These are phyloP conservation scores for Rhodotorula sp. DNA, from an alignment of 1,284 basidiomycete species.

Conservation along the genomic window DNA sequence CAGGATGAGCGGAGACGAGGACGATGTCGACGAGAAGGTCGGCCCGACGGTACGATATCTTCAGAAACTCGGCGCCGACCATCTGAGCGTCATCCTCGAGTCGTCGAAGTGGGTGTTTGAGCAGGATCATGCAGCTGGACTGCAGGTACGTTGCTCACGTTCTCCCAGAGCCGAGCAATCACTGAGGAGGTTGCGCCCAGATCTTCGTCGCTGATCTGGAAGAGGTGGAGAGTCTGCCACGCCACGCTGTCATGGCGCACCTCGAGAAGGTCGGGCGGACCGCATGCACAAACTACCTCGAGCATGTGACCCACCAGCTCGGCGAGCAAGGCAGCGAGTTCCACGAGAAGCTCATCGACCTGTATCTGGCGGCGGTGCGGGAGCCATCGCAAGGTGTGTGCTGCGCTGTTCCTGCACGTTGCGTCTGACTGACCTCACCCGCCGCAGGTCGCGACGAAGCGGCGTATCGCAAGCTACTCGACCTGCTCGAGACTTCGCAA, in stretches of 20 bases:
- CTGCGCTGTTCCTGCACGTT: neutral
- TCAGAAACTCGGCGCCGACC: conserved; percentile 80
- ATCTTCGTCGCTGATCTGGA: conserved; percentile 86
- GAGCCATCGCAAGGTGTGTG: conserved; percentile 57
- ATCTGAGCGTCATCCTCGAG: conserved; percentile 75
- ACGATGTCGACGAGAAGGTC: conserved; percentile 75
- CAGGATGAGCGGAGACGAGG: conserved; percentile 77
- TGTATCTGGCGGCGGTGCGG: conserved; percentile 72
- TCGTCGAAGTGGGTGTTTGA: conserved; percentile 82
- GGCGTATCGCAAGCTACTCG: conserved; percentile 69
- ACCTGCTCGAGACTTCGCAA: conserved; percentile 71
- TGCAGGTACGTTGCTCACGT: conserved; percentile 14
- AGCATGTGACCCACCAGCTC: conserved; percentile 75
- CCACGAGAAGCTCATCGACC: conserved; percentile 83
- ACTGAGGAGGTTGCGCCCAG: conserved; percentile 52
- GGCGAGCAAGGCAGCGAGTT: conserved; percentile 68
- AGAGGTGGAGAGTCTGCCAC: conserved; percentile 79
- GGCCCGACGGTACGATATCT: conserved; percentile 84
- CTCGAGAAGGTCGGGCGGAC: conserved; percentile 69
- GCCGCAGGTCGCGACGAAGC: conserved; percentile 49
- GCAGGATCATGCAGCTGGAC: conserved; percentile 46
- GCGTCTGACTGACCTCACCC: neutral
- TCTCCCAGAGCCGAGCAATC: neutral
- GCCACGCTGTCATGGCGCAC: conserved; percentile 64
- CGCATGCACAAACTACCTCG: conserved; percentile 74